A percentile compares a stretch with the other conserved stretches of the same genome.
Conservation (phyloP, 805 yeast species). For the Candida namnaoensis region DNA sequence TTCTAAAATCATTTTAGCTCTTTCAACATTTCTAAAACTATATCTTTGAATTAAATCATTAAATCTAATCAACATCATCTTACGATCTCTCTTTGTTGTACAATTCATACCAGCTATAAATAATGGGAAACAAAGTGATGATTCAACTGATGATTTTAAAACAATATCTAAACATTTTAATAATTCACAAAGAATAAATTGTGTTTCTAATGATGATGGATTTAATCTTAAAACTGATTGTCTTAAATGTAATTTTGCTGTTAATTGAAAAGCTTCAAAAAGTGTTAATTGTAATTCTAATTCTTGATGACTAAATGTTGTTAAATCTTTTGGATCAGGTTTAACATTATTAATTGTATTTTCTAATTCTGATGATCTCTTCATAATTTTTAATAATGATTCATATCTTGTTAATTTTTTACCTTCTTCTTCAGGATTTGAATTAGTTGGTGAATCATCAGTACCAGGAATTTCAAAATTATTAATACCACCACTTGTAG, state of each 20-base stretch:
- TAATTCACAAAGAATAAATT: slow-evolving; percentile 45
- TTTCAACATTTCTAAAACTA: slow-evolving; percentile 53
- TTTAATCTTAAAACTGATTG: slow-evolving; percentile 56
- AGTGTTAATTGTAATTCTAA: slow-evolving; percentile 58
- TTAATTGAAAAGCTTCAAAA: slow-evolving; percentile 63
- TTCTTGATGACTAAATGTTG: slow-evolving; percentile 32
- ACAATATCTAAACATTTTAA: slow-evolving; percentile 50
- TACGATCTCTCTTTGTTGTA: slow-evolving; percentile 40
- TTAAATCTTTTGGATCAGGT: slow-evolving; percentile 44
- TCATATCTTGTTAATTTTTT: slow-evolving; percentile 21
- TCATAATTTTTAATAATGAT: slow-evolving; percentile 25
- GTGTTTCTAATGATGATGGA: slow-evolving; percentile 57
- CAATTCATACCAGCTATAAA: slow-evolving; percentile 73
- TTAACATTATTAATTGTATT: slow-evolving; percentile 35
- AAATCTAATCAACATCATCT: slow-evolving; percentile 41
- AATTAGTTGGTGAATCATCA: slow-evolving; percentile 13
- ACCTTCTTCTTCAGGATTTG: slow-evolving; percentile 10
- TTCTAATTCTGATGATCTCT: slow-evolving; percentile 33
- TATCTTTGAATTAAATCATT: slow-evolving; percentile 52
- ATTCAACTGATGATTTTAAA: slow-evolving; percentile 59
- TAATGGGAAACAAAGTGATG: slow-evolving; percentile 66
- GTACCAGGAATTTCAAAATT: slow-evolving; percentile 13
- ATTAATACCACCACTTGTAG: slow-evolving; percentile 56
- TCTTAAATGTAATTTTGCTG: slow-evolving; percentile 58
- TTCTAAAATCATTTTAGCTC: slow-evolving; percentile 28